These are phyloP conservation scores for Pterocarpus macrocarpus DNA, from an alignment of 306 rosid species.

Conservation along the genomic window DNA sequence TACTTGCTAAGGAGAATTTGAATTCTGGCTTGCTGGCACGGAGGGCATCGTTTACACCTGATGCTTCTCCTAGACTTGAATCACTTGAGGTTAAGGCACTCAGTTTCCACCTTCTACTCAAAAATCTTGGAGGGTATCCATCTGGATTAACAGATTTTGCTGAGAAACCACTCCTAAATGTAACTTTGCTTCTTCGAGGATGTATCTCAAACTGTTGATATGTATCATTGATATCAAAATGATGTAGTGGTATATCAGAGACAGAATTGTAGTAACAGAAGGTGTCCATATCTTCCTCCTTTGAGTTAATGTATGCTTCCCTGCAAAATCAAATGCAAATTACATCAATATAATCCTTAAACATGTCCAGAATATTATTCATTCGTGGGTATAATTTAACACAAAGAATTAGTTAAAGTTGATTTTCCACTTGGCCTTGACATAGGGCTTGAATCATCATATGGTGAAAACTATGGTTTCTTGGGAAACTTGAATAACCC, in stretches of 20 bases:
- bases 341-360: slow-evolving; percentile 4
- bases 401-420: not conserved
- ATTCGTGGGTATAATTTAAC: not conserved
- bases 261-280: slow-evolving; percentile 55
- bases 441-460: not conserved
- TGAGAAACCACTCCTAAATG: slow-evolving; percentile 56
- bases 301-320: slow-evolving; percentile 57
- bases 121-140: slow-evolving; percentile 65
- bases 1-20: slow-evolving; percentile 31
- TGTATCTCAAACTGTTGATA: slow-evolving; percentile 61
- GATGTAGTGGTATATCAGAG: slow-evolving; percentile 40
- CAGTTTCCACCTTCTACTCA: slow-evolving; percentile 62
- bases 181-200: slow-evolving; percentile 48
- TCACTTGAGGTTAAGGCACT: slow-evolving; percentile 41
- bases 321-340: slow-evolving; percentile 49
- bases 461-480: slow-evolving; percentile 9
- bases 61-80: slow-evolving; percentile 57
- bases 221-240: slow-evolving; percentile 50
- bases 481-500: not conserved
- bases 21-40: slow-evolving; percentile 56
- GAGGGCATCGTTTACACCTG: slow-evolving; percentile 56
- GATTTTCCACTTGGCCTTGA: too few relatives aligned
- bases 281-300: slow-evolving; percentile 55
- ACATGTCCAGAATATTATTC: not conserved
- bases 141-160: slow-evolving; percentile 60